A percentile compares a stretch with the other conserved stretches of the same genome.
Evolutionary conservation across 2,329 filamentous ascomycete species (phyloP).

Genomic region (Spiromastix sp.): DNA sequence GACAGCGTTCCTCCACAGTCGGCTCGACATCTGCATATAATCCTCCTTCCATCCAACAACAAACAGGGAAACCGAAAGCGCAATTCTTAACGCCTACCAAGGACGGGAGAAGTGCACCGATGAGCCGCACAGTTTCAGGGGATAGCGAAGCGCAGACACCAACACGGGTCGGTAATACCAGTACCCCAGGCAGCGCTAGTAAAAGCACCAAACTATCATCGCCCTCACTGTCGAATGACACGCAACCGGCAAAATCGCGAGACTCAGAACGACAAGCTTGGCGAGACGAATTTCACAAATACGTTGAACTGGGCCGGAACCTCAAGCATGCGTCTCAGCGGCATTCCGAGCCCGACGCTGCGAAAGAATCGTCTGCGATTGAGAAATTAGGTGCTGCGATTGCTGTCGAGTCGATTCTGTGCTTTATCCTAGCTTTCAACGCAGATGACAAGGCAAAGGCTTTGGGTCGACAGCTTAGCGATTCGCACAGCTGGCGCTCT

Average conservation of each 20-base stretch:
- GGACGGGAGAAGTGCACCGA: slow-evolving; percentile 25
- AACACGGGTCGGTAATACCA: slow-evolving; percentile 19
- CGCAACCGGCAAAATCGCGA: slow-evolving; percentile 15
- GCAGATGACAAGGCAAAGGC: slow-evolving; percentile 31
- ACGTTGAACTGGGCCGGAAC: slow-evolving; percentile 32
- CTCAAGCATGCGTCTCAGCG: slow-evolving; percentile 36
- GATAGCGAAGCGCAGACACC: slow-evolving; percentile 33
- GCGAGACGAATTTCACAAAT: slow-evolving; percentile 34
- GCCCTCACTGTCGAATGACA: slow-evolving; percentile 18
- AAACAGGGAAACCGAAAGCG: slow-evolving; percentile 14
- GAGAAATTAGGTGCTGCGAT: slow-evolving; percentile 30
- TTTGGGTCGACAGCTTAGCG: slow-evolving; percentile 25
- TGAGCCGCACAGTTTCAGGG: slow-evolving; percentile 30
- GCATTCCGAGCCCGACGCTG: slow-evolving; percentile 15
- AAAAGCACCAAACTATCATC: slow-evolving; percentile 17
- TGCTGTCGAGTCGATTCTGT: slow-evolving; percentile 36
- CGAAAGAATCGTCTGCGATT: slow-evolving; percentile 18
- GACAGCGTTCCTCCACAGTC: slow-evolving; percentile 23
- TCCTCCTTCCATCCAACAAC: slow-evolving; percentile 21
- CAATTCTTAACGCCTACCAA: slow-evolving; percentile 34
- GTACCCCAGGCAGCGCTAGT: slow-evolving; percentile 17
- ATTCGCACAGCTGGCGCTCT: slow-evolving; percentile 35
- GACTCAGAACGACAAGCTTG: slow-evolving; percentile 31
- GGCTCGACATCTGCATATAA: slow-evolving; percentile 21
- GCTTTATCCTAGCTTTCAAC: slow-evolving; percentile 38